These are phyloP conservation scores for Xylaria grammica DNA, from an alignment of 495 filamentous ascomycete genomes.

Conservation along the genomic window DNA sequence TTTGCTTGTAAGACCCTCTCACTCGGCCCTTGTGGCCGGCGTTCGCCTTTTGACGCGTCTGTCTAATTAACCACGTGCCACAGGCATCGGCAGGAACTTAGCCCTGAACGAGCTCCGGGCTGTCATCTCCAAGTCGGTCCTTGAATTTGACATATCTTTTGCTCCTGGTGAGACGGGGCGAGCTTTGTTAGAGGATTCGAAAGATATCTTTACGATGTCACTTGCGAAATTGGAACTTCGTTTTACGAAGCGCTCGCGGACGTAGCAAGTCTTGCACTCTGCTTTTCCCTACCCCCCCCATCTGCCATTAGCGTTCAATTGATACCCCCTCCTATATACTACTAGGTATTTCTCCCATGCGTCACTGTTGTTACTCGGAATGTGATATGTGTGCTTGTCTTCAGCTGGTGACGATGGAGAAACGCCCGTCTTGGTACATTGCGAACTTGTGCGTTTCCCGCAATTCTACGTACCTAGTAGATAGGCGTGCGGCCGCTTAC, in stretches of 20 bases:
- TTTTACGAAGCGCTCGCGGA: conserved; percentile 17
- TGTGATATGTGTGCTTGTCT: neutral
- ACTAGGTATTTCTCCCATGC: neutral
- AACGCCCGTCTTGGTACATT: too few relatives aligned
- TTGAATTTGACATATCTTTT: conserved; percentile 42
- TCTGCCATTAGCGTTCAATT: neutral
- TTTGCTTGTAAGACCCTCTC: conserved; percentile 17
- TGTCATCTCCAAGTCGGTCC: conserved; percentile 40
- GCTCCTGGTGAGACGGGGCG: conserved; percentile 40
- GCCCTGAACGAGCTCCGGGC: conserved; percentile 46
- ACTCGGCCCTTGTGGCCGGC: neutral
- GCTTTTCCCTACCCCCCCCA: neutral
- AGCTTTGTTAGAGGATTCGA: conserved; percentile 23
- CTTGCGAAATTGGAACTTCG: conserved; percentile 30
- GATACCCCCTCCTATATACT: conserved; percentile 15
- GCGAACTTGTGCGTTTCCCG: too few relatives aligned
- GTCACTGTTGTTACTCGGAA: neutral
- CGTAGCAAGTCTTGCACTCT: neutral
- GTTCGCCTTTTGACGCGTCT: neutral
- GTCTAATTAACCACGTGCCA: conserved; percentile 16
- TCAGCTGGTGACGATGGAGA: neutral
- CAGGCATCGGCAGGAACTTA: conserved; percentile 37
- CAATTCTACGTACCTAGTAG: too few relatives aligned
- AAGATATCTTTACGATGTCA: conserved; percentile 30
- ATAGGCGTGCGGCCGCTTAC: too few relatives aligned